A percentile compares a stretch with the other conserved stretches of the same genome.
phyloP scores from a whole-genome alignment of 306 rosid species.

The Pueraria montana region DNA sequence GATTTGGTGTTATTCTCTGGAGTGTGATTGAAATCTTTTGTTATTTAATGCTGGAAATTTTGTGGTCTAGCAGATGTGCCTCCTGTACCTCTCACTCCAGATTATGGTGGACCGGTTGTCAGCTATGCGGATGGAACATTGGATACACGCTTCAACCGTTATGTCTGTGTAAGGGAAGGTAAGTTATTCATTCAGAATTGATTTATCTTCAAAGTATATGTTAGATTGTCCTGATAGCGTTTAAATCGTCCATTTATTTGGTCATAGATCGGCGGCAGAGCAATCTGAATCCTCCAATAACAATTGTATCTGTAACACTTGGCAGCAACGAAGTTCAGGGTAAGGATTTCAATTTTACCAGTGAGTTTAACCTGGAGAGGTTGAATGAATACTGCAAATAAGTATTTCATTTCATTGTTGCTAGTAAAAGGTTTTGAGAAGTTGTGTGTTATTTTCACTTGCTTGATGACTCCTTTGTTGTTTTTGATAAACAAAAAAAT shows the following conservation, averaged over 20 bases:
- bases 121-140: constrained; percentile 88
- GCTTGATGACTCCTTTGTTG: constrained; percentile 25
- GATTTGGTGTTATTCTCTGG: background rate
- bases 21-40: constrained; percentile 21
- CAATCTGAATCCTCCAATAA: constrained; percentile 67
- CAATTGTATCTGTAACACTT: constrained; percentile 71
- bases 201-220: constrained; percentile 10
- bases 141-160: constrained; percentile 81
- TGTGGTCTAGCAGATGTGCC: constrained; percentile 62
- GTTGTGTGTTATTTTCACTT: constrained; percentile 23
- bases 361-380: constrained; percentile 2
- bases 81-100: constrained; percentile 81
- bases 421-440: constrained; percentile 7
- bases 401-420: background rate
- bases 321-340: constrained; percentile 69
- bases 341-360: constrained; percentile 50
- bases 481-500: background rate
- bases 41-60: constrained; percentile 19
- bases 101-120: constrained; percentile 72
- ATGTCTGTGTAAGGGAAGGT: constrained; percentile 86
- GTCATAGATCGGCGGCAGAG: constrained; percentile 75
- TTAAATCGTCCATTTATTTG: background rate
- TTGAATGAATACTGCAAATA: constrained; percentile 28
- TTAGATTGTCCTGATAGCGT: background rate
- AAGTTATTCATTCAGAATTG: background rate